Base-by-base conservation (phyloP, 768 basidiomycete genomes). In the Kwoniella mangroviensis region DNA sequence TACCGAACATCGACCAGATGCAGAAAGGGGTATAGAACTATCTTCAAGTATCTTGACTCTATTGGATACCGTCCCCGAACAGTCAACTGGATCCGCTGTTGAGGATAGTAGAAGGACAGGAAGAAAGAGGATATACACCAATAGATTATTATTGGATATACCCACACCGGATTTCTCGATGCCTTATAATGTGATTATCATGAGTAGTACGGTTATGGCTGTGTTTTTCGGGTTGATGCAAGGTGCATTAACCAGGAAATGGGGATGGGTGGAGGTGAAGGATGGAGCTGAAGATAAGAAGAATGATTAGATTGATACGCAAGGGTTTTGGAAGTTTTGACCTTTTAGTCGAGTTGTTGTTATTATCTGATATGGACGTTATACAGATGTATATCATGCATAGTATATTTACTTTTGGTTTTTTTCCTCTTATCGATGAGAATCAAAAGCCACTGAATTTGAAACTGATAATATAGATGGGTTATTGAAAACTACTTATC, bases 161-260 rank as follows among this genome's bases (percentile, higher is more conserved):
- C 91, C 96, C n/a, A 94, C 93, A 43, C 97, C 96, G 0, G 97
- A 98, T 82, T 98, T 98, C 82, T 94, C 92, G 83, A 98, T 98
- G 97, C 97, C 97, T 0, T 98, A 98, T 85, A 99, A 98, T 84
- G 96, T 98, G 57, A 98, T 98, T 83, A 98, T 98, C 78, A 91
- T 98, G 86, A 83, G 83, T 26, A 93, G 91, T 79, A 94, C 93
- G 11, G 85, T 98, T 52, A 87, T 97, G 63, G 94, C 95, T 56
- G 88, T 97, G 73, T 89, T 95, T 65, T 98, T 99, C 83, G 97
- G 96, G 67, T 92, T 89, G 76, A 84, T 96, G 56, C 94, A 98
- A 84, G 98, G 98, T 78, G 81, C 90, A 59, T 84, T 98, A 83
- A 92, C 92, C 56, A 84, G 96, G 72, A 87, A 87, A 76, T 93